Percentiles rank a stretch among this genome's conserved stretches.
phyloP scores from a whole-genome alignment of 306 rosid genomes.

The Spatholobus suberectus region DNA sequence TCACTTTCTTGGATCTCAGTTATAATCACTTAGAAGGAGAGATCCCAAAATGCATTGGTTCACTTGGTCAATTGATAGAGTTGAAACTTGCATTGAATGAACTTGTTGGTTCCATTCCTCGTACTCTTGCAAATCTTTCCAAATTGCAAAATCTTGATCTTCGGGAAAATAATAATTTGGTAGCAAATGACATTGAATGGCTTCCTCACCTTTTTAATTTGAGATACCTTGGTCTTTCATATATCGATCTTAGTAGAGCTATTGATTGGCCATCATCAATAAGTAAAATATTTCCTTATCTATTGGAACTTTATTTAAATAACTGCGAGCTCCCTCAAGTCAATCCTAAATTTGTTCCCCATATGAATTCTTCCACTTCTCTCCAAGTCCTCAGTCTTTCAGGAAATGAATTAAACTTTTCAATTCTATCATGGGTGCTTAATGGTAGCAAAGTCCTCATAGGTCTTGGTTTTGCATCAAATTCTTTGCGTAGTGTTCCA shows the following conservation, averaged over 20 bases:
- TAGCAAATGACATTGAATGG: slow-evolving; percentile 32
- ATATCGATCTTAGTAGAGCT: neutral
- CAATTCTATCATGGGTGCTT: neutral
- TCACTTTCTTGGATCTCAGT: neutral
- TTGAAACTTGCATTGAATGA: neutral
- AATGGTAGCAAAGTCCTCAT: no score
- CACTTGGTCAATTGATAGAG: neutral
- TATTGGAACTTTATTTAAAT: no score
- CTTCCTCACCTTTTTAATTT: slow-evolving; percentile 33
- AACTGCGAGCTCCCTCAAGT: no score
- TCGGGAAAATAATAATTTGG: neutral
- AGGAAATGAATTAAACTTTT: neutral
- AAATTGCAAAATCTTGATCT: no score
- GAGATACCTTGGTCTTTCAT: neutral
- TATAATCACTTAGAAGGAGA: neutral
- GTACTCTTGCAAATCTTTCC: neutral
- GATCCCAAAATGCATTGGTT: slow-evolving; percentile 33
- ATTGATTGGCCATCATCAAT: no score
- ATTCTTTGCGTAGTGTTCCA: neutral
- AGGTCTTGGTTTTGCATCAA: no score
- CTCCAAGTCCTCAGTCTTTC: neutral
- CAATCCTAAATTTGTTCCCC: neutral
- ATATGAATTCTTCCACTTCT: slow-evolving; percentile 27
- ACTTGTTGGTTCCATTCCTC: slow-evolving; percentile 10
- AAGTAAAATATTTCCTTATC: no score